Percentiles rank a stretch among this genome's conserved stretches.
phyloP scores from a whole-genome alignment of 176 grass and related monocot species.

The Hsuehochloa calcarea region DNA sequence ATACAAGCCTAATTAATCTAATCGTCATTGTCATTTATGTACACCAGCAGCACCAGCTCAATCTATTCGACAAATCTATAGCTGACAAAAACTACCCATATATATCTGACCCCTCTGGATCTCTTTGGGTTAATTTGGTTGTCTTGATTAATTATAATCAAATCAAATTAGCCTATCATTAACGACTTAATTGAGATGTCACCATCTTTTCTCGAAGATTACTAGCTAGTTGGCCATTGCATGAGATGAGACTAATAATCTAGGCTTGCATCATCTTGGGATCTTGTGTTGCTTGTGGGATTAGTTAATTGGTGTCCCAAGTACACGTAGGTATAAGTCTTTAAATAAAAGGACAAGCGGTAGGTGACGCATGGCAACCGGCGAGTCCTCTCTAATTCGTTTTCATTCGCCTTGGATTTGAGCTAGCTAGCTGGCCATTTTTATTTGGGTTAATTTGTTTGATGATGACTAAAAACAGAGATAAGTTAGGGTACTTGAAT shows the following conservation, averaged over 20 bases:
- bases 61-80: constrained; percentile 38
- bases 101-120: background rate
- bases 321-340: constrained; percentile 58
- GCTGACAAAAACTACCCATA: constrained; percentile 36
- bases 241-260: constrained; percentile 32
- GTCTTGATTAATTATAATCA: background rate
- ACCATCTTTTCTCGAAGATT: constrained; percentile 29
- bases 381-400: constrained; percentile 26
- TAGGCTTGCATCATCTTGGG: constrained; percentile 66
- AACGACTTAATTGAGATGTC: background rate
- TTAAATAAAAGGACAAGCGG: constrained; percentile 57
- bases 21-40: constrained; percentile 23
- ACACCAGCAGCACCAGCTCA: constrained; percentile 23
- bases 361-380: constrained; percentile 40
- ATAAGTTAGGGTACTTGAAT: constrained; percentile 24
- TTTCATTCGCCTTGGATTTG: background rate
- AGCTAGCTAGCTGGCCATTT: constrained; percentile 22
- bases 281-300: constrained; percentile 55
- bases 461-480: constrained; percentile 32
- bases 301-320: constrained; percentile 48
- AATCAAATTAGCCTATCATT: constrained; percentile 4
- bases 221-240: constrained; percentile 6
- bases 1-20: constrained; percentile 16
- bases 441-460: constrained; percentile 16
- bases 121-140: constrained; percentile 3